These are phyloP conservation scores for Starmerella sirachaensis DNA, from an alignment of 805 yeast species.

Conservation along the genomic window DNA sequence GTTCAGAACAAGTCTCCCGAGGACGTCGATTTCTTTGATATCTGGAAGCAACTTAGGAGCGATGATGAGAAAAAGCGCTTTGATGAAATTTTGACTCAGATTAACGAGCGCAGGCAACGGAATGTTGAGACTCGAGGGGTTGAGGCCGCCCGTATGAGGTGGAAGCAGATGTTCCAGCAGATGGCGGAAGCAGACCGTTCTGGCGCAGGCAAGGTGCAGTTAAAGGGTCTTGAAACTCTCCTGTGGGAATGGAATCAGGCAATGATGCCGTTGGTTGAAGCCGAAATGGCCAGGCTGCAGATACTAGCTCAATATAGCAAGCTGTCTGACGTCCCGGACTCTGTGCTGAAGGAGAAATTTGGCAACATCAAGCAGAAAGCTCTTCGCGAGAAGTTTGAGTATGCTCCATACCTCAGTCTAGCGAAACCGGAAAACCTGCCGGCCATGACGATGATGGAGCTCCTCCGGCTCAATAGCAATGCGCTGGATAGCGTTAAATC, in stretches of 20 bases:
- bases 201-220: constrained; percentile 34
- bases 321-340: constrained; percentile 19
- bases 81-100: constrained; percentile 52
- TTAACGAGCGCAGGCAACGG: constrained; percentile 66
- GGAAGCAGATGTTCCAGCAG: constrained; percentile 68
- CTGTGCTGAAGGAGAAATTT: constrained; percentile 9
- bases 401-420: constrained; percentile 68
- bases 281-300: constrained; percentile 50
- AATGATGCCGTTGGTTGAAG: constrained; percentile 55
- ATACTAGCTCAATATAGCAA: constrained; percentile 29
- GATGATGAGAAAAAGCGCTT: constrained; percentile 39
- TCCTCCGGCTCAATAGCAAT: constrained; percentile 59
- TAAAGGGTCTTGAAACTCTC: constrained; percentile 52
- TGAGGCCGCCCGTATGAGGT: constrained; percentile 75
- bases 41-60: constrained; percentile 41
- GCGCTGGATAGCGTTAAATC: constrained; percentile 68
- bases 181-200: constrained; percentile 19
- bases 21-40: constrained; percentile 50
- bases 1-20: constrained; percentile 28
- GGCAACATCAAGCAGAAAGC: constrained; percentile 14
- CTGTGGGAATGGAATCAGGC: constrained; percentile 76
- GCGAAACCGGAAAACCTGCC: constrained; percentile 70
- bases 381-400: constrained; percentile 29
- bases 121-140: constrained; percentile 65
- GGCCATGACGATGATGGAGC: constrained; percentile 72